A percentile compares a stretch with the other conserved stretches of the same genome.
These are phyloP conservation scores for Piromyces finnis DNA, from an alignment of 192 early-diverging fungal species.

Conservation along the genomic window DNA sequence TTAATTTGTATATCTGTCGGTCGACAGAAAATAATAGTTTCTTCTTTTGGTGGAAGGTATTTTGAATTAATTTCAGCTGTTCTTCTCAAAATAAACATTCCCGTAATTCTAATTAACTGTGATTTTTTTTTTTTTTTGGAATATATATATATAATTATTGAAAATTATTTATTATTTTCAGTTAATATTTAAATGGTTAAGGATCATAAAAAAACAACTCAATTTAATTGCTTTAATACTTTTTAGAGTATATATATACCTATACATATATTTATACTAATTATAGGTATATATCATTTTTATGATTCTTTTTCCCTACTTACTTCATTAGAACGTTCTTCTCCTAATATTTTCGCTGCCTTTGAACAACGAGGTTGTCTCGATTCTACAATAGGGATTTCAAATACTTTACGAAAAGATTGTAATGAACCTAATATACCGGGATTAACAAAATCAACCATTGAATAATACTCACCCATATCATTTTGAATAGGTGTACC, in stretches of 20 bases:
- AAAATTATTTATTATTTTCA: background rate
- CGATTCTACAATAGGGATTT: constrained; percentile 19
- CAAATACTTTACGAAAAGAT: constrained; percentile 13
- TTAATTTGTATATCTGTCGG: constrained; percentile 12
- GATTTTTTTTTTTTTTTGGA: too few species aligned
- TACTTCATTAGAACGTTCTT: constrained; percentile 10
- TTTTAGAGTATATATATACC: too few species aligned
- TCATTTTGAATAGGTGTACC: constrained; percentile 45
- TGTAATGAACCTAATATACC: constrained; percentile 23
- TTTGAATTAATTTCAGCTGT: constrained; percentile 24
- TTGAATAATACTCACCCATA: constrained; percentile 19
- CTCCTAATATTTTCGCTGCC: constrained; percentile 8
- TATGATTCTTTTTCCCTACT: background rate
- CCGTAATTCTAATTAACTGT: constrained; percentile 19
- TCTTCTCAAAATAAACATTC: constrained; percentile 37
- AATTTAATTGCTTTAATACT: too few species aligned
- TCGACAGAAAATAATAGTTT: background rate
- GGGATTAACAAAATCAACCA: constrained; percentile 39
- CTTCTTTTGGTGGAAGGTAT: constrained; percentile 33
- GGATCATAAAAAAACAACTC: too few species aligned
- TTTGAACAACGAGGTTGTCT: constrained; percentile 14
- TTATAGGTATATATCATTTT: background rate
- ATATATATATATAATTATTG: too few species aligned
- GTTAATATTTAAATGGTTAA: too few species aligned
- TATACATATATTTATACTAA: too few species aligned